Base-by-base conservation (phyloP, 805 yeast species). In the Groenewaldozyma tartarivorans region DNA sequence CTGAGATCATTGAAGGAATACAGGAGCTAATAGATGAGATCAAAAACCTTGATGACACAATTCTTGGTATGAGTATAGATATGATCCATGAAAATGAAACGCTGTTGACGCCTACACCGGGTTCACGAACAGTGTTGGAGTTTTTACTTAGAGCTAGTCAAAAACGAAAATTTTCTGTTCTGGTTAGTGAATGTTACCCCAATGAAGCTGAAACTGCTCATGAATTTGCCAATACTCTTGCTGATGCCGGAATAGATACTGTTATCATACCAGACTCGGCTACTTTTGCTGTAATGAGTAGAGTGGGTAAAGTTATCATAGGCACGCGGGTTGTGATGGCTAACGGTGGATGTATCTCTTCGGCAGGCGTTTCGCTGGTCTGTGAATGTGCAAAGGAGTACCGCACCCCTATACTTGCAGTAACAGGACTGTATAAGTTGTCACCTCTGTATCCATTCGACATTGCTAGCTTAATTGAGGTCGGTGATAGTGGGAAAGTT, bases 301-400 rank as follows among this genome's bases (percentile, higher is more conserved):
- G 96, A 49, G 97, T 92, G 4, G 96, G 96, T 34, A 94, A 94
- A 60, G 98, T 92, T 22, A 77, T 92, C 44, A 75, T 94, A 40
- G 96, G 97, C 30, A 81, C 97, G 4, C 74, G 83, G 46, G 77
- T 95, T 0, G 96, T 92, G 4, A 82, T 92, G 58, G 95, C 95
- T 40, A 92, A 92, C 56, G 99, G 99, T 45, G 96, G 97, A 7
- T 82, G 95, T 49, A 75, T 86, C 37, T 77, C 95, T 2, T 76
- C 81, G 20, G 77, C 94, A 1, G 99, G 98, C 40, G 95, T 84
- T 21, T 83, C 95, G 21, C 74, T 87, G 37, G 96, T 87, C 7
- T 88, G 94, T 50, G 95, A 88, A 63, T 84, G 95, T 63, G 99
- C 99, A 20, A 84, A 83, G 57, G 95, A 85, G 56, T 90, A 84